Percentiles rank a stretch among this genome's conserved stretches.
phyloP scores from a whole-genome alignment of 75 land plant genomes.

The Chamaecyparis obtusa region DNA sequence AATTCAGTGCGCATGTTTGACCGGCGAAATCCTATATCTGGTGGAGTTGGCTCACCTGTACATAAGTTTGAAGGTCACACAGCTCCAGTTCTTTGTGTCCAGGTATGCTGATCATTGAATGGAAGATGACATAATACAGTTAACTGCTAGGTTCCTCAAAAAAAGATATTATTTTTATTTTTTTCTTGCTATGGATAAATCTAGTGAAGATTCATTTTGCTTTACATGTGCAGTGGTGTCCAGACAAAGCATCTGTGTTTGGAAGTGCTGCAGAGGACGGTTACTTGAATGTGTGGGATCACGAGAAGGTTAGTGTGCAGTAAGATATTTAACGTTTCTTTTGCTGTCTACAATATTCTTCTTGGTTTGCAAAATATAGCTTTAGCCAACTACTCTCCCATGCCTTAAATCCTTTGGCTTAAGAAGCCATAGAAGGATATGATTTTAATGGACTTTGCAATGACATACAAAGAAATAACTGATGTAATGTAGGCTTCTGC shows the following conservation, averaged over 20 bases:
- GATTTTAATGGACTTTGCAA: neutral
- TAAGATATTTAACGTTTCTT: neutral
- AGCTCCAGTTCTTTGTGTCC: slow-evolving; percentile 94
- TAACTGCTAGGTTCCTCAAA: neutral
- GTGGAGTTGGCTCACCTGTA: slow-evolving; percentile 79
- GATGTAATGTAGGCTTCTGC: neutral
- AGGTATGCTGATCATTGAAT: slow-evolving; percentile 40
- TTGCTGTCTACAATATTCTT: neutral
- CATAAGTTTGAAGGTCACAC: slow-evolving; percentile 87
- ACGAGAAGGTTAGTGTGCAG: slow-evolving; percentile 61
- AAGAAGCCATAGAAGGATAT: neutral
- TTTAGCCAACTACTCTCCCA: neutral
- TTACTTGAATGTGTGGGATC: slow-evolving; percentile 89
- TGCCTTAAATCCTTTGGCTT: neutral
- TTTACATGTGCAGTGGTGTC: slow-evolving; percentile 78
- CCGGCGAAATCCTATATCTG: slow-evolving; percentile 73
- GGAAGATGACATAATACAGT: neutral
- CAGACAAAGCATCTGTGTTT: slow-evolving; percentile 86
- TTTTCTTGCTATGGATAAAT: slow-evolving; percentile 5
- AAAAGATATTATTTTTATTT: neutral
- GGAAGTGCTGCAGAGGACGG: slow-evolving; percentile 98
- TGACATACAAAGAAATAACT: neutral
- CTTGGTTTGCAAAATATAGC: neutral
- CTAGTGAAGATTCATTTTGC: neutral
- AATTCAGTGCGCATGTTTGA: slow-evolving; percentile 91